Base-by-base conservation (phyloP, 257 asterid genomes). In the Henckelia pumila region DNA sequence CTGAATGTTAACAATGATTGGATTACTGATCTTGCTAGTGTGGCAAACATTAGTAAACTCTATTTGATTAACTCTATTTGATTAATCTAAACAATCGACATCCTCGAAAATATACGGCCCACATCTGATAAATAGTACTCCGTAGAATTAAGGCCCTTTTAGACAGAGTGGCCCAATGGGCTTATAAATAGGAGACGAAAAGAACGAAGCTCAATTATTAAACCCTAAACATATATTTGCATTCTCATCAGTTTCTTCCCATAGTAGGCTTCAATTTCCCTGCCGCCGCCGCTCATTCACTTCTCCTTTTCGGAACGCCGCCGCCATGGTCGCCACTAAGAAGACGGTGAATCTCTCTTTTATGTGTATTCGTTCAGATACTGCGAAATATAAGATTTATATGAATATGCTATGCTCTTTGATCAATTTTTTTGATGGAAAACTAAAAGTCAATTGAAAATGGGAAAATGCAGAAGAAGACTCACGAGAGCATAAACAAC, bases 401-500 rank as follows among this genome's bases (percentile, higher is more conserved):
- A 40, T 13, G 50, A 11, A 40, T 49, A 22, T 50, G 19, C 1
- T 49, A 22, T 52, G 28, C 2, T 13, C 2, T 13, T 7, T 37
- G 21, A 21, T 62, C 20, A 21, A 32, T 21, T 8, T 62, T 37
- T 37, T 37, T 21, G 6, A 10, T 11, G 2, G 8, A 0, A 4
- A 20, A 20, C 35, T 7, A 3, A 11, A 6, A 21, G 7, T 33
- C 22, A 32, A 50, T 44, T 33, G 30, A 32, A 56, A 35, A 61
- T 59, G 55, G 29, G 33, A 7, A 47, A 63, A 59, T 81, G 86
- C 95, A 85, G 88, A 89, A 89, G 89, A 89, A 84, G 93, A 85
- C 88, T 4, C 95, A 87, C 73, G 95, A 89, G 84, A 85, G 87
- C 76, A 87, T 87, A 17, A 87, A 85, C 88, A 87, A 78, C 75